Evolutionary conservation across 306 rosid genomes (phyloP).

Genomic region (Prunus mume): DNA sequence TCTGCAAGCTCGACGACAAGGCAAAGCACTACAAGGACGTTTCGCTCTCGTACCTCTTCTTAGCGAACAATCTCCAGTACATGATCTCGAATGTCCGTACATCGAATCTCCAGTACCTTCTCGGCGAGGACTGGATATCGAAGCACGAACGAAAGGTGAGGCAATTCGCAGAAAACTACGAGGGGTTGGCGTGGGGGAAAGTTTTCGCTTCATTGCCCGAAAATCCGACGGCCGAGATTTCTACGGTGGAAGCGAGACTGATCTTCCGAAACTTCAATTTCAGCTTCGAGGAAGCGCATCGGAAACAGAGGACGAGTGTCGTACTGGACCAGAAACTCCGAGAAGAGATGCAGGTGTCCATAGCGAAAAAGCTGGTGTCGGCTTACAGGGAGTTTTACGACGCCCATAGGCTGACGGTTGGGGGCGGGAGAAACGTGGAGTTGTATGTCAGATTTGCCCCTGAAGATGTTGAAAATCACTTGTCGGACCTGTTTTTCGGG

Average conservation of each 20-base stretch:
- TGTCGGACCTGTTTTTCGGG: constrained; percentile 46
- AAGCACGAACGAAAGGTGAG: constrained; percentile 47
- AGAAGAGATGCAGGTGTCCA: constrained; percentile 46
- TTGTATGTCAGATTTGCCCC: constrained; percentile 46
- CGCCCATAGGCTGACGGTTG: constrained; percentile 25
- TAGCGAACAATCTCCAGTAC: constrained; percentile 58
- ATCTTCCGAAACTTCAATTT: constrained; percentile 52
- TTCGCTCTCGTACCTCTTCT: constrained; percentile 52
- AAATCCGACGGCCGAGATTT: constrained; percentile 31
- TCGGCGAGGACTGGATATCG: constrained; percentile 60
- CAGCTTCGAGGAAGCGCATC: constrained; percentile 42
- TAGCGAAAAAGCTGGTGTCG: constrained; percentile 36
- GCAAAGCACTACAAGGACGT: constrained; percentile 55
- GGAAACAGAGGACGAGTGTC: constrained; percentile 42
- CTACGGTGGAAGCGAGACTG: constrained; percentile 40
- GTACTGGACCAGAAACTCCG: constrained; percentile 44
- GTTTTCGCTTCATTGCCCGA: constrained; percentile 52
- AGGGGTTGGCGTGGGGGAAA: constrained; percentile 52
- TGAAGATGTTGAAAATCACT: constrained; percentile 47
- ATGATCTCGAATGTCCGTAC: constrained; percentile 40
- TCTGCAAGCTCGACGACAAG: constrained; percentile 64
- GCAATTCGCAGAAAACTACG: constrained; percentile 42
- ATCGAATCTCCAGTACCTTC: constrained; percentile 54
- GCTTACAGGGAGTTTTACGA: constrained; percentile 48
- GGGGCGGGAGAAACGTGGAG: constrained; percentile 11